Base-by-base conservation (phyloP, 2,329 filamentous ascomycete genomes). In the Aspergillus viridinutans region DNA sequence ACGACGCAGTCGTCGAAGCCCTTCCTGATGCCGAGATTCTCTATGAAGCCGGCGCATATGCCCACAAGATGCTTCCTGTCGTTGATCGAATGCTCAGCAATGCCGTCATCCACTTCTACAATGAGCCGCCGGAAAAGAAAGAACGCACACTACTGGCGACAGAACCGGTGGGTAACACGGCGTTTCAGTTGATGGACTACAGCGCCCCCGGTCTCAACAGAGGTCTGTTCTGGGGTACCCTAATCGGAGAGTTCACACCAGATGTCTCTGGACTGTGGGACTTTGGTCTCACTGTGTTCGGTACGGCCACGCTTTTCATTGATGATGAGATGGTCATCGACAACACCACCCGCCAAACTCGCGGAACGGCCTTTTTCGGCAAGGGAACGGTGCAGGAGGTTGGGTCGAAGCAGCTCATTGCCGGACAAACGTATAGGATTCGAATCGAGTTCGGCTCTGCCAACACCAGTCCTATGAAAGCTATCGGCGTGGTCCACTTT, bases 351-450 rank as follows among this genome's bases (percentile, higher is more conserved):
- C 81, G 81, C 53, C 85, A 88, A 69, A 74, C 66, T 28, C 78
- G 81, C 14, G 83, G 84, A 6, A 82, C 84, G 42, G 80, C 81
- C 1, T 88, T 87, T 74, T 84, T 86, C 55, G 83, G 85, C n/a
- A 77, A 78, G n/a, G 85, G 83, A 2, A 87, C 84, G 0, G 71
- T 78, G 1, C 85, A 88, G 65, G 82, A 86, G 63, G 80, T 81
- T 49, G 84, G 83, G 14, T 58, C 55, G 21, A 61, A 58, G 53
- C 12, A 61, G 4, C 50, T 75, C 5, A 61, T 63, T 21, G 69
- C 68, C 3, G 71, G 69, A 4, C 61, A 57, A 32, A 59, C 56
- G 6, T 75, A 74, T 55, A 69, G 65, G 12, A 56, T 74, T n/a
- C 63, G 65, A 4, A 61, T 71, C 32, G 70, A 65, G 62, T 66